A percentile compares a stretch with the other conserved stretches of the same genome.
phyloP scores from a whole-genome alignment of 78 protist species.

The Dictyostelium firmibasis region DNA sequence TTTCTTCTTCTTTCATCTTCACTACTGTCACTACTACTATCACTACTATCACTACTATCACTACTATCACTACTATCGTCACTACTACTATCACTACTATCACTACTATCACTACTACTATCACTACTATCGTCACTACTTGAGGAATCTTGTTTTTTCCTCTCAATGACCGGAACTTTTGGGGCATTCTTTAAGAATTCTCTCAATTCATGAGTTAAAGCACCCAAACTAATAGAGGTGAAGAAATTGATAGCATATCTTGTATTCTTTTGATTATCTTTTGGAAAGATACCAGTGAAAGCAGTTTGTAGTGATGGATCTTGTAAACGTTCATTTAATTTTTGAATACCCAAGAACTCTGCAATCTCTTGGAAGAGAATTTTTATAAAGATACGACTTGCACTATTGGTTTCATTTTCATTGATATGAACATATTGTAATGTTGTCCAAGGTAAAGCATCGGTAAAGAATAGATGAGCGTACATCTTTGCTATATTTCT shows the following conservation, averaged over 20 bases:
- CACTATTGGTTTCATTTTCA: conserved; percentile 94
- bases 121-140: neutral
- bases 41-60: neutral
- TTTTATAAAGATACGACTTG: conserved; percentile 97
- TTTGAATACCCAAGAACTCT: conserved; percentile 91
- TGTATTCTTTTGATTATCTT: conserved; percentile 92
- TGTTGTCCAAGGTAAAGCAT: conserved; percentile 83
- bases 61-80: conserved; percentile 11
- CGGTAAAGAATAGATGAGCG: conserved; percentile 86
- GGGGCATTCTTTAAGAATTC: conserved; percentile 90
- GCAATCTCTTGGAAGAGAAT: conserved; percentile 93
- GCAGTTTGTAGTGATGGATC: conserved; percentile 77
- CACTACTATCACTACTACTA: neutral
- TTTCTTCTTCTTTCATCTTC: conserved; percentile 21
- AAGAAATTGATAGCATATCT: conserved; percentile 98
- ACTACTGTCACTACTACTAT: neutral
- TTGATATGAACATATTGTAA: conserved; percentile 76
- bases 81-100: neutral
- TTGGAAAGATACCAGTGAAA: conserved; percentile 89
- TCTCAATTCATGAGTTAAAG: conserved; percentile 88
- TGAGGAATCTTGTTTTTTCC: conserved; percentile 16
- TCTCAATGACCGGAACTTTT: conserved; percentile 27
- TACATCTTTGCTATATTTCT: conserved; percentile 87
- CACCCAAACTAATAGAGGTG: conserved; percentile 95
- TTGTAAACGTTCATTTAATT: conserved; percentile 74